These are phyloP conservation scores for Porphyrellus sp. DNA, from an alignment of 1,284 basidiomycete species.

Conservation along the genomic window DNA sequence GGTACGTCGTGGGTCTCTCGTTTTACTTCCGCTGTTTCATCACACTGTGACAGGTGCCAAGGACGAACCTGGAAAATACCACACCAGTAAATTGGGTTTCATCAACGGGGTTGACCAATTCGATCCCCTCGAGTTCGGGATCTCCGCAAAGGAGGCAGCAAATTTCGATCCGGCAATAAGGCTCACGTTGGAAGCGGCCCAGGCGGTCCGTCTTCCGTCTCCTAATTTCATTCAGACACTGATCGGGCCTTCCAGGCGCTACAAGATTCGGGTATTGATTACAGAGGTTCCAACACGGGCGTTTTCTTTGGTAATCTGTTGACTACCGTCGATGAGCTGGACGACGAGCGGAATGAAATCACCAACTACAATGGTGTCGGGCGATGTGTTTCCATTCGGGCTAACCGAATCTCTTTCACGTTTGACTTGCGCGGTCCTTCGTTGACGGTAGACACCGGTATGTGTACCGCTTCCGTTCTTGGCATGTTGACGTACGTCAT, in stretches of 20 bases:
- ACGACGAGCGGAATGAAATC: slow-evolving; percentile 30
- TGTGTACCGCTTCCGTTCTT: neutral
- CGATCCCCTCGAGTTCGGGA: slow-evolving; percentile 35
- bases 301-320: slow-evolving; percentile 33
- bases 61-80: slow-evolving; percentile 31
- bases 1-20: slow-evolving; percentile 16
- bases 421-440: slow-evolving; percentile 48
- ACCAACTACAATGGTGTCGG: slow-evolving; percentile 29
- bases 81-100: slow-evolving; percentile 31
- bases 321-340: slow-evolving; percentile 28
- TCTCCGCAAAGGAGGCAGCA: slow-evolving; percentile 28
- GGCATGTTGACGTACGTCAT: neutral
- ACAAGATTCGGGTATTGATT: slow-evolving; percentile 35
- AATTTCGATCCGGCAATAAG: slow-evolving; percentile 29
- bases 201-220: slow-evolving; percentile 19
- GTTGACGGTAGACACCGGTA: slow-evolving; percentile 46
- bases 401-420: slow-evolving; percentile 48
- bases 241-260: slow-evolving; percentile 20
- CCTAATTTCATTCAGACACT: neutral
- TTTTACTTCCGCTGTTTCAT: neutral
- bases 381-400: slow-evolving; percentile 33
- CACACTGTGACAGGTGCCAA: slow-evolving; percentile 17
- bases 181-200: slow-evolving; percentile 24
- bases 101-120: slow-evolving; percentile 31
- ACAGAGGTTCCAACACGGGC: slow-evolving; percentile 34